Conservation (phyloP, 495 filamentous ascomycete genomes). For the Astrothelium subdiscretum region DNA sequence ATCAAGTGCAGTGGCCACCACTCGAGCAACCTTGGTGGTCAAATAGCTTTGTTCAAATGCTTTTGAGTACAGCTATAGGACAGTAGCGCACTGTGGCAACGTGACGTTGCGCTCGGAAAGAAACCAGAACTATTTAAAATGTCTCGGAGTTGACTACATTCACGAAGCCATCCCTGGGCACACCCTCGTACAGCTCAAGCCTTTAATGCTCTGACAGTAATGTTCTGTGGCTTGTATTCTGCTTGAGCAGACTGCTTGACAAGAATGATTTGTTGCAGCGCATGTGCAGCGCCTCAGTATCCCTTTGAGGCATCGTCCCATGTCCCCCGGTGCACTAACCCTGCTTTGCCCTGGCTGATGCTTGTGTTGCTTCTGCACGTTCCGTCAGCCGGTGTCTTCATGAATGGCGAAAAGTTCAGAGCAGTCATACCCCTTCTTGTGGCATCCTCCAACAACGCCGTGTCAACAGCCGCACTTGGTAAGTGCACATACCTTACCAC, state of each 20-base stretch:
- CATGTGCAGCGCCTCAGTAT: not conserved
- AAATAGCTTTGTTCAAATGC: too few species aligned
- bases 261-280: not conserved
- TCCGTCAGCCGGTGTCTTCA: not conserved
- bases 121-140: slow-evolving; percentile 8
- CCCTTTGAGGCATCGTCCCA: not conserved
- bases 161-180: not conserved
- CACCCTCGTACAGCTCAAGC: not conserved
- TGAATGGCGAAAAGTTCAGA: not conserved
- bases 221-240: not conserved
- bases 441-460: slow-evolving; percentile 86
- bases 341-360: slow-evolving; percentile 18
- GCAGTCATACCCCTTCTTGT: slow-evolving; percentile 71
- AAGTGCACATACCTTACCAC: slow-evolving; percentile 94
- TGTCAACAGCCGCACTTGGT: slow-evolving; percentile 77
- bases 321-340: slow-evolving; percentile 5
- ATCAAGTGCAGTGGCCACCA: too few species aligned
- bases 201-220: not conserved
- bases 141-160: not conserved
- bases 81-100: not conserved
- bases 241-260: not conserved
- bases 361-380: slow-evolving; percentile 17
- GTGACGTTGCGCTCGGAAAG: not conserved
- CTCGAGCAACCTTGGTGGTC: too few species aligned
- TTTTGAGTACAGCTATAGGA: too few species aligned